phyloP scores from a whole-genome alignment of 192 early-diverging fungal genomes.

The Mortierella hygrophila region DNA sequence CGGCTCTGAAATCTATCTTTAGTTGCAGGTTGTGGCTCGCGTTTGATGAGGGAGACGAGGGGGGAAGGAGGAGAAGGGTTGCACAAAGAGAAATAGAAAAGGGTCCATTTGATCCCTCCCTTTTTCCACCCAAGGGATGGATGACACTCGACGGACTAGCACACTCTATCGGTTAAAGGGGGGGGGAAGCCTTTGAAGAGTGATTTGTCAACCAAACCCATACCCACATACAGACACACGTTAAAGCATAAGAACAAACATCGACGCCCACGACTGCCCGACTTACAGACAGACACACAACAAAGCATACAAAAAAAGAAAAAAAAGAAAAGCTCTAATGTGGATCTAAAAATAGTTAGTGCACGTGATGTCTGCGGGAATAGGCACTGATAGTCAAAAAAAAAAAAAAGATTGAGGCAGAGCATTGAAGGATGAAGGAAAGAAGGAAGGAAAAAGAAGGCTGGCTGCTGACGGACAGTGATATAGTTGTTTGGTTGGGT shows the following conservation, averaged over 20 bases:
- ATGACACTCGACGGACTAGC: too few relatives aligned
- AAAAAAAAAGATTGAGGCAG: background rate
- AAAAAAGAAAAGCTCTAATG: background rate
- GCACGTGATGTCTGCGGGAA: slow-evolving; percentile 8
- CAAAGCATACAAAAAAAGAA: background rate
- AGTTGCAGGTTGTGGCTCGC: background rate
- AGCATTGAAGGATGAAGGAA: slow-evolving; percentile 1
- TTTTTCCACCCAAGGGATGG: too few relatives aligned
- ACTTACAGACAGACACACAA: background rate
- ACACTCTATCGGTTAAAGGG: too few relatives aligned
- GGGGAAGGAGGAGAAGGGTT: too few relatives aligned
- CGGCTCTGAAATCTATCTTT: slow-evolving; percentile 6
- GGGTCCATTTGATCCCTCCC: too few relatives aligned
- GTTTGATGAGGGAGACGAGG: too few relatives aligned
- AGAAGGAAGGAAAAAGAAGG: slow-evolving; percentile 3
- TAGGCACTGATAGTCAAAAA: background rate
- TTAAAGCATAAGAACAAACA: too few relatives aligned
- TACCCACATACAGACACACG: too few relatives aligned
- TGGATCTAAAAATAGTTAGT: background rate
- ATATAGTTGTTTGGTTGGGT: background rate
- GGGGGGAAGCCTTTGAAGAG: too few relatives aligned
- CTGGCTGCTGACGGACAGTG: background rate
- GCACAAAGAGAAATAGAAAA: too few relatives aligned
- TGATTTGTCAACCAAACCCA: too few relatives aligned
- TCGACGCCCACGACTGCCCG: too few relatives aligned